A percentile compares a stretch with the other conserved stretches of the same genome.
Evolutionary conservation across 1,284 basidiomycete species (phyloP).

Genomic region (Anthracocystis walkeri): DNA sequence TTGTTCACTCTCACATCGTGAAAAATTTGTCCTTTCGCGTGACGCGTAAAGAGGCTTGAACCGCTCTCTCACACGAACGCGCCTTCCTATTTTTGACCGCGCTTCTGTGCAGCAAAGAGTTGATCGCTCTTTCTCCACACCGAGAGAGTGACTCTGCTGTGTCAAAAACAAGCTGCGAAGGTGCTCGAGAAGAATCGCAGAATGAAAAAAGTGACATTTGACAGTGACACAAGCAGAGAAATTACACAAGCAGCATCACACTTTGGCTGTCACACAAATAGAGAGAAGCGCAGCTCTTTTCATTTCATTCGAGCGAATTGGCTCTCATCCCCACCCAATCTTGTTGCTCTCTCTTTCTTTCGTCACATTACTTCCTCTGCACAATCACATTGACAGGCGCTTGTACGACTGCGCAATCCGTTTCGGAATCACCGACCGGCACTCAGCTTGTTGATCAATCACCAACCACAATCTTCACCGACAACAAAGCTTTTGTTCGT

Average conservation of each 20-base stretch:
- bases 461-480: neutral
- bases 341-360: neutral
- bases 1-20: neutral
- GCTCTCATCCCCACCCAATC: too few species aligned
- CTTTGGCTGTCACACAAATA: neutral
- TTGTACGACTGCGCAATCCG: constrained; percentile 3
- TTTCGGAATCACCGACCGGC: neutral
- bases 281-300: too few species aligned
- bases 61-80: neutral
- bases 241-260: constrained; percentile 14
- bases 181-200: constrained; percentile 5
- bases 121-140: neutral
- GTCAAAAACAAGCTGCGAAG: too few species aligned
- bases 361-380: neutral
- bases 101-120: neutral
- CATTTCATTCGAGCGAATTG: neutral
- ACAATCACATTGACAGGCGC: constrained; percentile 4
- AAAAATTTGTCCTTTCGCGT: constrained; percentile 7
- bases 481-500: constrained; percentile 7
- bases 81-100: neutral
- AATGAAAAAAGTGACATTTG: constrained; percentile 6
- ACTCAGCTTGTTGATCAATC: neutral
- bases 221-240: neutral
- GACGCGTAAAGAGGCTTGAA: constrained; percentile 26
- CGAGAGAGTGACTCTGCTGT: neutral